These are phyloP conservation scores for Adansonia gregorii DNA, from an alignment of 441 rosid species.

Conservation along the genomic window DNA sequence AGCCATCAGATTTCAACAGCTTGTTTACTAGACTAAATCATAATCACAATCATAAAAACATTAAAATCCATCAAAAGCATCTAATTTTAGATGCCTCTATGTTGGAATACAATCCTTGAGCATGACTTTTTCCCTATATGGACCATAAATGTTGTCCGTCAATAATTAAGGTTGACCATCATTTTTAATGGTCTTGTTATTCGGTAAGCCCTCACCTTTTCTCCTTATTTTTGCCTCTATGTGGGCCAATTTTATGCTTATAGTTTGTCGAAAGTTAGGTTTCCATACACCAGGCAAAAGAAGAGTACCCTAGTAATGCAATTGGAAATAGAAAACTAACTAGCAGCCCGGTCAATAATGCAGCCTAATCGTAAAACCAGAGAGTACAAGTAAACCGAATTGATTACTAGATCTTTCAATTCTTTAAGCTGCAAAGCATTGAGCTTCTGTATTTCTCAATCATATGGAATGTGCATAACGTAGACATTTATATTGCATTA, in stretches of 20 bases:
- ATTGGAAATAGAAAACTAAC: background rate
- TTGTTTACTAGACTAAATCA: background rate
- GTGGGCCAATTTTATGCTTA: background rate
- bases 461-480: background rate
- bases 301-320: background rate
- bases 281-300: background rate
- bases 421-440: background rate
- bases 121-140: background rate
- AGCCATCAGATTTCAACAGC: background rate
- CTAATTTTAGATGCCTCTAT: background rate
- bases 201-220: background rate
- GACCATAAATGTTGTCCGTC: background rate
- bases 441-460: background rate
- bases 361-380: background rate
- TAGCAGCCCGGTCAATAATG: background rate
- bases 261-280: background rate
- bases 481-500: background rate
- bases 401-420: background rate
- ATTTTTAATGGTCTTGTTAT: background rate
- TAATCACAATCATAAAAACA: background rate
- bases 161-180: background rate
- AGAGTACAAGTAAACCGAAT: background rate
- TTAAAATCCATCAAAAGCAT: conserved; percentile 9
- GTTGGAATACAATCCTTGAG: background rate
- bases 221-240: background rate